Conservation (phyloP, 306 rosid genomes). For the Lathyrus aphaca region DNA sequence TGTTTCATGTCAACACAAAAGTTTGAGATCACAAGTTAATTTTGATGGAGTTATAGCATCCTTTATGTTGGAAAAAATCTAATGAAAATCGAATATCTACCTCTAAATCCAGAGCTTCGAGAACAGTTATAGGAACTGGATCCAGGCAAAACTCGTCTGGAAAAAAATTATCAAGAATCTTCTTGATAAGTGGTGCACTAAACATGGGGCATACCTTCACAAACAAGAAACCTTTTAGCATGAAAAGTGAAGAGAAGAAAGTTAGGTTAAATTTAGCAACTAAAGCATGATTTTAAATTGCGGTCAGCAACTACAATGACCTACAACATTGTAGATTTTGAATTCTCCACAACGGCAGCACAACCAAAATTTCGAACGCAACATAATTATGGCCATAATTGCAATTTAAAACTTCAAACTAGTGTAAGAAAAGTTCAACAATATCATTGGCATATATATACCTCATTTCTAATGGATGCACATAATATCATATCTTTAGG, state of each 20-base stretch:
- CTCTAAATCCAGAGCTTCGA: slow-evolving; percentile 72
- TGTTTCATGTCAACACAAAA: slow-evolving; percentile 40
- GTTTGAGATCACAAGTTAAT: neutral
- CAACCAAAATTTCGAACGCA: neutral
- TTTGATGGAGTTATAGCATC: neutral
- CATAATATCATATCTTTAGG: slow-evolving; percentile 93
- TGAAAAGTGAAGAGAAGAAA: slow-evolving; percentile 25
- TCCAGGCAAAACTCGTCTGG: slow-evolving; percentile 95
- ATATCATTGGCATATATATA: slow-evolving; percentile 34
- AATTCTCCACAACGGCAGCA: neutral
- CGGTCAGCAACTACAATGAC: no score
- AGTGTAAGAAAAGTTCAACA: slow-evolving; percentile 9
- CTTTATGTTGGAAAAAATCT: neutral
- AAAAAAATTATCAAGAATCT: slow-evolving; percentile 68
- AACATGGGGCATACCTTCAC: slow-evolving; percentile 90
- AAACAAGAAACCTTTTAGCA: slow-evolving; percentile 30
- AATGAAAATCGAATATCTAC: slow-evolving; percentile 45
- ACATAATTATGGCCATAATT: neutral
- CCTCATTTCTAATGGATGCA: slow-evolving; percentile 86
- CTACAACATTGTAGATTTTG: neutral
- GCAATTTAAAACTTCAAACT: neutral
- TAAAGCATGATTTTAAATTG: neutral
- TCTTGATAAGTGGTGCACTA: slow-evolving; percentile 72
- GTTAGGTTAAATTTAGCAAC: neutral
- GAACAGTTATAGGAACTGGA: slow-evolving; percentile 66